Evolutionary conservation across 1,284 basidiomycete genomes (phyloP).

Genomic region (Austroboletus niveus): DNA sequence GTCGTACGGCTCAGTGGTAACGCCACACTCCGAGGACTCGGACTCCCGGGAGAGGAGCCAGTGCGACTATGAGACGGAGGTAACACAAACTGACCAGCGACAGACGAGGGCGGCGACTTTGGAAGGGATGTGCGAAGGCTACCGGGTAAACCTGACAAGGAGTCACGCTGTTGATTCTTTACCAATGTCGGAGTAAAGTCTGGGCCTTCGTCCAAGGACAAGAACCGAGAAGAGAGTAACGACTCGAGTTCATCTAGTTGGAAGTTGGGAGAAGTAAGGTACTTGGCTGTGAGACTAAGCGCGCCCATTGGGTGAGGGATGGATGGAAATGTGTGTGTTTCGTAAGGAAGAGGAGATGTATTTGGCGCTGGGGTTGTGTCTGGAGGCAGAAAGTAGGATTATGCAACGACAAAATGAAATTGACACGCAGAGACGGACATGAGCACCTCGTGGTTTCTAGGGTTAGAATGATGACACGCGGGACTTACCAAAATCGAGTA

Average conservation of each 20-base stretch:
- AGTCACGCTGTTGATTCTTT: conserved; percentile 53
- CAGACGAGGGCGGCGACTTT: conserved; percentile 42
- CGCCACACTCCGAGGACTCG: conserved; percentile 37
- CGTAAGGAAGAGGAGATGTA: conserved; percentile 44
- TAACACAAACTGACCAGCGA: conserved; percentile 58
- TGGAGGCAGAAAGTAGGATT: conserved; percentile 18
- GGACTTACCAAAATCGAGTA: conserved; percentile 42
- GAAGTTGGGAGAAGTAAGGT: conserved; percentile 66
- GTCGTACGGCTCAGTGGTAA: conserved; percentile 36
- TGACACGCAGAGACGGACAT: conserved; percentile 25
- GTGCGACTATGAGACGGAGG: conserved; percentile 40
- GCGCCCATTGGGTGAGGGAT: conserved; percentile 68
- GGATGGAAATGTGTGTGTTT: conserved; percentile 55
- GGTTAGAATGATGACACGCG: conserved; percentile 19
- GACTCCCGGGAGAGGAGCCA: conserved; percentile 30
- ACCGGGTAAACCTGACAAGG: conserved; percentile 45
- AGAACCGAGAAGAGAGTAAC: conserved; percentile 67
- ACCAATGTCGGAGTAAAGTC: conserved; percentile 63
- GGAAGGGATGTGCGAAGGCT: conserved; percentile 45
- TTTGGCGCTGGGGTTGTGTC: conserved; percentile 43
- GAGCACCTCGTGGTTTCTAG: conserved; percentile 29
- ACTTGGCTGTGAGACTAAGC: conserved; percentile 57
- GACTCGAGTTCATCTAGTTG: conserved; percentile 72
- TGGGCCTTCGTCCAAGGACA: conserved; percentile 55
- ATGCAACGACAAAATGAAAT: conserved; percentile 6